These are phyloP conservation scores for Saitozyma podzolica DNA, from an alignment of 768 basidiomycete genomes.

Conservation along the genomic window DNA sequence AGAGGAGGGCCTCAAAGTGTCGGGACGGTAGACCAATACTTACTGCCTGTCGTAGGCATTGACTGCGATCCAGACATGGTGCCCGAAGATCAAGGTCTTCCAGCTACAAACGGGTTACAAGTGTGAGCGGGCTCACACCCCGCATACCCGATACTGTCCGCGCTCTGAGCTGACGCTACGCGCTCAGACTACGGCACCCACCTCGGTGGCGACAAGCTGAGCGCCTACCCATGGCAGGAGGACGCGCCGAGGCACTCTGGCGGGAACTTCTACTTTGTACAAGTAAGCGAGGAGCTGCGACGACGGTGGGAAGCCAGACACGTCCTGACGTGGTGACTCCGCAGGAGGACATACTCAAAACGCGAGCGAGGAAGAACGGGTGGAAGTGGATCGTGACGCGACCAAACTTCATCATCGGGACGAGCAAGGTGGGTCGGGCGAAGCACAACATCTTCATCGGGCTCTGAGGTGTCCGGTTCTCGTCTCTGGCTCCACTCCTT, in stretches of 20 bases:
- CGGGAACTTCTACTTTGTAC: neutral
- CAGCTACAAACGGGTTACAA: slow-evolving; percentile 17
- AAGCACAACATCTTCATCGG: too few species aligned
- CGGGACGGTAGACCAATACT: slow-evolving; percentile 38
- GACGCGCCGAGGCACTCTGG: neutral
- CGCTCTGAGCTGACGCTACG: neutral
- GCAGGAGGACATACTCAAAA: neutral
- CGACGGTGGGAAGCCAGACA: too few species aligned
- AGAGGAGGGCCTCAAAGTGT: slow-evolving; percentile 35
- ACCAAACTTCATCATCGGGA: neutral
- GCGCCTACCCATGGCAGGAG: neutral
- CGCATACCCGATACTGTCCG: neutral
- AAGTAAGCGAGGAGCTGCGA: neutral
- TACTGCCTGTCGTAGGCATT: slow-evolving; percentile 40
- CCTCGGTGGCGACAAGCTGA: neutral
- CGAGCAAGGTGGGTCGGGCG: neutral
- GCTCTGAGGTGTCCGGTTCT: too few species aligned
- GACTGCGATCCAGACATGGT: slow-evolving; percentile 37
- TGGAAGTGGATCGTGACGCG: slow-evolving; percentile 1
- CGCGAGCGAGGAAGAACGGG: neutral
- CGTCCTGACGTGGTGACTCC: neutral
- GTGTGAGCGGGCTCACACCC: slow-evolving; percentile 16
- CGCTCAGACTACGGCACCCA: neutral
- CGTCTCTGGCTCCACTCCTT: too few species aligned
- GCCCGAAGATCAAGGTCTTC: slow-evolving; percentile 33